Evolutionary conservation across 495 filamentous ascomycete genomes (phyloP).

Genomic region (Amniculicola lignicola): DNA sequence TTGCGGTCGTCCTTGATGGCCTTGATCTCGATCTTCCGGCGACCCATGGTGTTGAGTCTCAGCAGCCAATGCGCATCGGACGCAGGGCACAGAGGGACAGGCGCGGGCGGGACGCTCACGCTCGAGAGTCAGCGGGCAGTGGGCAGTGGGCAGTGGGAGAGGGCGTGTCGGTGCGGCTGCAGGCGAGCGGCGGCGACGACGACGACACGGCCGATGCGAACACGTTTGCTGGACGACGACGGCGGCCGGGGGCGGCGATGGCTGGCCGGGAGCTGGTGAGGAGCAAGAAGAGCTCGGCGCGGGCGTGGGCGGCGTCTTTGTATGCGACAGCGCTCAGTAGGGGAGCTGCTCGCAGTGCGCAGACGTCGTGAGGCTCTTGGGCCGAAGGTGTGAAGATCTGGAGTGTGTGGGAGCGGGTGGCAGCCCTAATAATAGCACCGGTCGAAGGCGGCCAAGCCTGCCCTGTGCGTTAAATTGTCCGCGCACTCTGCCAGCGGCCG

Average conservation of each 20-base stretch:
- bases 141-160: not conserved
- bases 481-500: not conserved
- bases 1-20: conserved; percentile 99
- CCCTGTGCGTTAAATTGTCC: not conserved
- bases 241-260: conserved; percentile 18
- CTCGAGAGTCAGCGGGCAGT: conserved; percentile 5
- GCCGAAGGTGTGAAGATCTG: not conserved
- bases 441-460: not conserved
- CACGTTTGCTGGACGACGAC: too few relatives aligned
- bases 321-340: not conserved
- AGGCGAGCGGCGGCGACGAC: conserved; percentile 7
- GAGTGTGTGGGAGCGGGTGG: conserved; percentile 7
- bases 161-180: not conserved
- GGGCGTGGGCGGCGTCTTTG: not conserved
- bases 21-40: conserved; percentile 95
- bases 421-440: conserved; percentile 8
- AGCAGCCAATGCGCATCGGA: conserved; percentile 21
- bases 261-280: conserved; percentile 1
- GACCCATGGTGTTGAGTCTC: conserved; percentile 51
- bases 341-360: not conserved
- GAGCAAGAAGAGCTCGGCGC: not conserved
- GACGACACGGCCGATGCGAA: conserved; percentile 14
- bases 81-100: not conserved
- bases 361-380: conserved; percentile 20
- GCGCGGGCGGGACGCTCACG: conserved; percentile 7